These are phyloP conservation scores for Venturia nashicola DNA, from an alignment of 2,329 filamentous ascomycete genomes.

Conservation along the genomic window DNA sequence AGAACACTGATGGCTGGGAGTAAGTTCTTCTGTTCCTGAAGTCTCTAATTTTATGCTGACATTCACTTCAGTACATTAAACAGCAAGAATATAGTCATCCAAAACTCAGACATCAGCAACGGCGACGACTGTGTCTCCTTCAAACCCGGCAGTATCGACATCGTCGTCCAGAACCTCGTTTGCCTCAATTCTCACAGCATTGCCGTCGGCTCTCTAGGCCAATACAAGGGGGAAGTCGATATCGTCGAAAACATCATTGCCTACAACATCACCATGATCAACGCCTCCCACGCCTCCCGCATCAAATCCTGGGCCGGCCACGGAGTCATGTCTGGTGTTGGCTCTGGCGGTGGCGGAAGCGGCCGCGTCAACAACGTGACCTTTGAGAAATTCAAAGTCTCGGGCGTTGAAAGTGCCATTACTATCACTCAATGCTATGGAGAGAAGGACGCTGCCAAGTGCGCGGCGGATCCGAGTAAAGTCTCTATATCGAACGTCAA, in stretches of 20 bases:
- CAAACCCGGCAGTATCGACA: slow-evolving; percentile 56
- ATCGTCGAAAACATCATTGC: slow-evolving; percentile 48
- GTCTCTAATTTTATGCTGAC: background rate
- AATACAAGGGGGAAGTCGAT: slow-evolving; percentile 48
- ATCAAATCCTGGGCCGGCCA: slow-evolving; percentile 58
- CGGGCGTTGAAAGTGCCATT: slow-evolving; percentile 49
- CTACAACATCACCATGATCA: slow-evolving; percentile 6
- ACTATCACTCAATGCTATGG: slow-evolving; percentile 49
- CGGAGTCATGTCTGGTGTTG: slow-evolving; percentile 23
- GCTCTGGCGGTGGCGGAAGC: slow-evolving; percentile 45
- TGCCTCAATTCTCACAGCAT: slow-evolving; percentile 59
- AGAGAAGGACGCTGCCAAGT: slow-evolving; percentile 44
- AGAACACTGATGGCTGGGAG: slow-evolving; percentile 9
- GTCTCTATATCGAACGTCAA: slow-evolving; percentile 26
- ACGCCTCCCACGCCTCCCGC: slow-evolving; percentile 48
- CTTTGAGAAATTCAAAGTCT: slow-evolving; percentile 44
- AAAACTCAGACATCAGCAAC: slow-evolving; percentile 52
- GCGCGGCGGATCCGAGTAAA: slow-evolving; percentile 39
- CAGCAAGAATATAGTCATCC: slow-evolving; percentile 49
- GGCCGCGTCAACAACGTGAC: slow-evolving; percentile 51
- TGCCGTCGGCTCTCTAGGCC: slow-evolving; percentile 53
- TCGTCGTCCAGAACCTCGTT: slow-evolving; percentile 50
- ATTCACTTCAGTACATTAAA: slow-evolving; percentile 37
- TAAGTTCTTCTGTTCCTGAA: background rate
- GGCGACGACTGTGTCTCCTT: slow-evolving; percentile 63